Percentiles rank a stretch among this genome's conserved stretches.
Evolutionary conservation across 208 protist species (phyloP).

Genomic region (Trypanosoma congolense): DNA sequence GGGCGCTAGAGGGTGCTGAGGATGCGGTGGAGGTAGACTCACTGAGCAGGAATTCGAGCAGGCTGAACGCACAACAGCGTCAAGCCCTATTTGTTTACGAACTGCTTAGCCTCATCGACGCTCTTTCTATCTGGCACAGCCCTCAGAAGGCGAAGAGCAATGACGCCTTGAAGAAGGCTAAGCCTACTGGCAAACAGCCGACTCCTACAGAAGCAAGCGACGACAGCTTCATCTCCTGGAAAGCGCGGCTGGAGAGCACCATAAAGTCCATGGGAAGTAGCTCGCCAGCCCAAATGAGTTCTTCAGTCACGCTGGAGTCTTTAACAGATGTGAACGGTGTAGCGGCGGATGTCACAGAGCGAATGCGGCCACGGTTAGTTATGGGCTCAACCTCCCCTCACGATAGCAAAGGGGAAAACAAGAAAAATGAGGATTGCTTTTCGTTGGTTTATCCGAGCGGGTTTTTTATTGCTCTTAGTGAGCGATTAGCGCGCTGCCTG

Average conservation of each 20-base stretch:
- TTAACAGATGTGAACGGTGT: not conserved
- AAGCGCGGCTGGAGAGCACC: not conserved
- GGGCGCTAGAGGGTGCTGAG: not conserved
- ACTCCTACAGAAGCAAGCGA: not conserved
- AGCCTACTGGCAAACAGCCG: not conserved
- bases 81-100: slow-evolving; percentile 10
- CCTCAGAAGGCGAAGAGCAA: not conserved
- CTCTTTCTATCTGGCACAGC: slow-evolving; percentile 1
- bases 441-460: slow-evolving; percentile 47
- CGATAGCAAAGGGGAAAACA: slow-evolving; percentile 8
- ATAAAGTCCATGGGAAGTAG: not conserved
- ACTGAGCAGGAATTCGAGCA: not conserved
- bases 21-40: not conserved
- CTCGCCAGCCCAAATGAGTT: not conserved
- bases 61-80: slow-evolving; percentile 4
- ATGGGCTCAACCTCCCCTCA: not conserved
- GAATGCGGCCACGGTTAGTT: not conserved
- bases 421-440: slow-evolving; percentile 21
- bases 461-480: slow-evolving; percentile 62
- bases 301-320: not conserved
- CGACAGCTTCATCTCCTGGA: not conserved
- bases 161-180: not conserved
- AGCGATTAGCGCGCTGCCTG: slow-evolving; percentile 48
- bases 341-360: not conserved
- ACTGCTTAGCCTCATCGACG: slow-evolving; percentile 14